These are phyloP conservation scores for Claviceps pusilla DNA, from an alignment of 2,329 filamentous ascomycete species.

Conservation along the genomic window DNA sequence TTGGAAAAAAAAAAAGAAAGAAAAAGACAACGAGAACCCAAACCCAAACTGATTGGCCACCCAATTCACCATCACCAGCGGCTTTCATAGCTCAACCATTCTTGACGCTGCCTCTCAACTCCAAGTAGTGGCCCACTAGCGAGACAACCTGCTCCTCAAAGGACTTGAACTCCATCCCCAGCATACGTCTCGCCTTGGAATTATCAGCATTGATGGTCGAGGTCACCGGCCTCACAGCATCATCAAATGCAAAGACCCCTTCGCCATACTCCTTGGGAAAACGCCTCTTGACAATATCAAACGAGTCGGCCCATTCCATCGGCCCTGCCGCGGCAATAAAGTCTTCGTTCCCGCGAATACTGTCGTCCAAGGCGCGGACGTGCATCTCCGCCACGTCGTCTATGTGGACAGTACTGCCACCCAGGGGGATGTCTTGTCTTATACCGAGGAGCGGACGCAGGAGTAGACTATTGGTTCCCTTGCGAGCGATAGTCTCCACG, in stretches of 20 bases:
- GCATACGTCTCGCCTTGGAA: constrained; percentile 12
- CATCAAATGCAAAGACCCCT: constrained; percentile 8
- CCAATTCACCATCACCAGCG: no score
- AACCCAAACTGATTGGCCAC: no score
- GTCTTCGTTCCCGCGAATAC: constrained; percentile 14
- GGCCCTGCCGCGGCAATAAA: constrained; percentile 12
- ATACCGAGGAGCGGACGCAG: constrained; percentile 20
- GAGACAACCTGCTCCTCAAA: constrained; percentile 17
- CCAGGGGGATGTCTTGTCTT: constrained; percentile 8
- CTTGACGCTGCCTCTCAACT: constrained; percentile 5
- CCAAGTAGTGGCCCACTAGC: constrained; percentile 13
- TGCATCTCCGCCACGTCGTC: constrained; percentile 25
- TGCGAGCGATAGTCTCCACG: constrained; percentile 11
- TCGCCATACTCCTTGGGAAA: constrained; percentile 10
- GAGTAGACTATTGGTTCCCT: constrained; percentile 20
- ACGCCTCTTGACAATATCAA: constrained; percentile 19
- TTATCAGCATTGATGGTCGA: neutral
- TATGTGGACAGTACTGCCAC: constrained; percentile 20
- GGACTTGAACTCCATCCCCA: constrained; percentile 13
- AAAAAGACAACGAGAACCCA: no score
- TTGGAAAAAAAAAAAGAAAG: no score
- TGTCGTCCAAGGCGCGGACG: constrained; percentile 19
- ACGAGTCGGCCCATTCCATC: constrained; percentile 23
- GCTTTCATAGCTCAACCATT: neutral
- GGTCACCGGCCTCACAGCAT: constrained; percentile 1